phyloP scores from a whole-genome alignment of 1,284 basidiomycete species.

The Ganoderma leucocontextum region DNA sequence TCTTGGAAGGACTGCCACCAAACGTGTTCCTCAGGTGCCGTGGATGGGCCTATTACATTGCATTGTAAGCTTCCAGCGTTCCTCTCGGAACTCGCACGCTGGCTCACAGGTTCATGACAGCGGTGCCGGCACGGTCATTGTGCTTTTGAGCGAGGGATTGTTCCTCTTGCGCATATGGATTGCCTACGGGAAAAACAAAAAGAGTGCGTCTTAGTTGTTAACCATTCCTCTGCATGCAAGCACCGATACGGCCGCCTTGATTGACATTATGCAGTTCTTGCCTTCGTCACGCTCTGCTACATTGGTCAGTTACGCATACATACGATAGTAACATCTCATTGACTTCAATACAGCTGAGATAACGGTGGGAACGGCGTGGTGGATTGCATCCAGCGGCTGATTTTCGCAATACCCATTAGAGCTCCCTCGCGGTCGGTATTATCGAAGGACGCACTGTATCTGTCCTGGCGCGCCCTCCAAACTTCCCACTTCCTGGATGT shows the following conservation, averaged over 20 bases:
- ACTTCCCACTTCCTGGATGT: constrained; percentile 3
- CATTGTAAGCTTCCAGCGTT: neutral
- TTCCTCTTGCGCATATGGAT: constrained; percentile 9
- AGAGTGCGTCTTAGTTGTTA: neutral
- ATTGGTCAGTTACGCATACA: neutral
- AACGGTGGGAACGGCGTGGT: neutral
- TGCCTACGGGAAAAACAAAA: neutral
- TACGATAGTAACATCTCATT: neutral
- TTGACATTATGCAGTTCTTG: neutral
- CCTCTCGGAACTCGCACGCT: neutral
- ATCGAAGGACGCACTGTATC: constrained; percentile 2
- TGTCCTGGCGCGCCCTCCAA: neutral
- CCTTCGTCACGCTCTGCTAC: neutral
- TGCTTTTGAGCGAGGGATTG: neutral
- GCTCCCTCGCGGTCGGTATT: neutral
- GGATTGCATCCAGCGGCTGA: neutral
- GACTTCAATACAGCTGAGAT: neutral
- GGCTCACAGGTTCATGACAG: neutral
- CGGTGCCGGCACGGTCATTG: neutral
- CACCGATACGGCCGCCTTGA: neutral
- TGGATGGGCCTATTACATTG: constrained; percentile 6
- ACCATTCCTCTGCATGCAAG: neutral
- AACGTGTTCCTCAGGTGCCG: neutral
- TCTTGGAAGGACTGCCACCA: neutral
- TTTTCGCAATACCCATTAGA: neutral